Evolutionary conservation across 2,329 filamentous ascomycete genomes (phyloP).

Genomic region (Pleomassaria siparia): DNA sequence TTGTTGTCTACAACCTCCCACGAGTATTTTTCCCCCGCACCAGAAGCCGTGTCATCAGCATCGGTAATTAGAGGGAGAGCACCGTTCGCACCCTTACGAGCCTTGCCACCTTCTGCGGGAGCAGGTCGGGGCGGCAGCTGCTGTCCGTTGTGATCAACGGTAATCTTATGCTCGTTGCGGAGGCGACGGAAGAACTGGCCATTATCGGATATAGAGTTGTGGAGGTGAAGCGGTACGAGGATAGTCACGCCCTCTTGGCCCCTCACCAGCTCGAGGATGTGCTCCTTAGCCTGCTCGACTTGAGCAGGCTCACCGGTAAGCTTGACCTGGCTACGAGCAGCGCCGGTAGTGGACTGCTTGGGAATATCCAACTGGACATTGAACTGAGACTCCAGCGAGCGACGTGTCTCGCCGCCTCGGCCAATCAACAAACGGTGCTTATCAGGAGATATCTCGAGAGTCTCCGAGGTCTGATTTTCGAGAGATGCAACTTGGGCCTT

Average conservation of each 20-base stretch:
- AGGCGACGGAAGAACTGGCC: slow-evolving; percentile 92
- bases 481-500: slow-evolving; percentile 79
- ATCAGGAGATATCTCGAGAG: slow-evolving; percentile 79
- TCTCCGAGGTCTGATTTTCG: slow-evolving; percentile 77
- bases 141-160: slow-evolving; percentile 86
- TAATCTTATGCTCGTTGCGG: slow-evolving; percentile 82
- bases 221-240: slow-evolving; percentile 77
- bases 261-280: slow-evolving; percentile 78
- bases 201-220: slow-evolving; percentile 83
- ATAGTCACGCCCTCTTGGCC: slow-evolving; percentile 86
- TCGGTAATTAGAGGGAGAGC: slow-evolving; percentile 85
- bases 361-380: slow-evolving; percentile 87
- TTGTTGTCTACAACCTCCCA: slow-evolving; percentile 80
- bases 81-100: slow-evolving; percentile 58
- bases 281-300: slow-evolving; percentile 82
- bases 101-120: slow-evolving; percentile 48
- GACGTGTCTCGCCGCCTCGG: slow-evolving; percentile 83
- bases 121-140: slow-evolving; percentile 70
- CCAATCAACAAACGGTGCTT: slow-evolving; percentile 93
- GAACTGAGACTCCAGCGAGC: slow-evolving; percentile 82
- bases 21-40: slow-evolving; percentile 67
- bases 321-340: slow-evolving; percentile 81
- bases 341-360: slow-evolving; percentile 68
- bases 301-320: slow-evolving; percentile 76
- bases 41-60: slow-evolving; percentile 66